Conservation (phyloP, 495 filamentous ascomycete species). For the Amorphotheca resinae region DNA sequence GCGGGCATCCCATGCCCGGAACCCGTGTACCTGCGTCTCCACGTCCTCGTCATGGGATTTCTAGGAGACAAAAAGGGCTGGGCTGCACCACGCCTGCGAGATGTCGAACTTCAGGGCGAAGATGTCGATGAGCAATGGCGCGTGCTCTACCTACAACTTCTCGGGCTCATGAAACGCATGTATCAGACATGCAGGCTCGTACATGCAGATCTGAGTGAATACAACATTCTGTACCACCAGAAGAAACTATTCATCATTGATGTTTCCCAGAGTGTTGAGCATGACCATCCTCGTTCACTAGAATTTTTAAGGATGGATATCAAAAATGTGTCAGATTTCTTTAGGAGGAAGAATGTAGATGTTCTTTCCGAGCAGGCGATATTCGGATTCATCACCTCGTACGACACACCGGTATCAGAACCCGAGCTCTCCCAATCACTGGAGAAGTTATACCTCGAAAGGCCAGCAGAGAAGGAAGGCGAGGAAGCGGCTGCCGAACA, state of each 20-base stretch:
- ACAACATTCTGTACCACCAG: constrained; percentile 87
- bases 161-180: constrained; percentile 82
- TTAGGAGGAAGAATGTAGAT: constrained; percentile 70
- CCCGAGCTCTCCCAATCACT: constrained; percentile 31
- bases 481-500: constrained; percentile 34
- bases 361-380: constrained; percentile 57
- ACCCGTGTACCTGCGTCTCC: constrained; percentile 71
- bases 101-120: constrained; percentile 49
- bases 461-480: constrained; percentile 32
- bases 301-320: constrained; percentile 96
- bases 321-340: constrained; percentile 90
- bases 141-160: constrained; percentile 63
- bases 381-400: constrained; percentile 66
- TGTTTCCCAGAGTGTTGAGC: constrained; percentile 92
- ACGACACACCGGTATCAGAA: constrained; percentile 37
- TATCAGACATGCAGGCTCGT: constrained; percentile 85
- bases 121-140: constrained; percentile 49
- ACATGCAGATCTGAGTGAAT: constrained; percentile 93
- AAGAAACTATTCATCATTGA: constrained; percentile 84
- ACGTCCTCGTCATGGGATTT: constrained; percentile 91
- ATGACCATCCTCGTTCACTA: constrained; percentile 81
- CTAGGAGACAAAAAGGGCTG: constrained; percentile 77
- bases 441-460: constrained; percentile 33
- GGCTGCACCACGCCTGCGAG: constrained; percentile 71
- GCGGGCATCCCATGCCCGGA: constrained; percentile 86